Percentiles rank a stretch among this genome's conserved stretches.
Evolutionary conservation across 768 basidiomycete genomes (phyloP).

Genomic region (Rhizopogon sp.): DNA sequence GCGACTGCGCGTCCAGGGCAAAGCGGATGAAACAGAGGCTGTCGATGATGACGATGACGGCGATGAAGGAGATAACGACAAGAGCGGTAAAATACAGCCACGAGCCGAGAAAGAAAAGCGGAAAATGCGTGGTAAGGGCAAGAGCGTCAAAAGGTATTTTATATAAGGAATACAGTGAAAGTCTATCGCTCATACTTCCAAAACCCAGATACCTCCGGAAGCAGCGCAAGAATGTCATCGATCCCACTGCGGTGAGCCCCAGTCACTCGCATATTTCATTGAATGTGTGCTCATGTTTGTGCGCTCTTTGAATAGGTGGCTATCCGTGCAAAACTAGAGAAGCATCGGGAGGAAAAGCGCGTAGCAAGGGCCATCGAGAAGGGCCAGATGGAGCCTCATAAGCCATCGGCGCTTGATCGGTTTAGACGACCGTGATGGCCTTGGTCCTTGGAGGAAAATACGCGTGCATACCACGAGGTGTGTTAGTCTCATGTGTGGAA

Average conservation of each 20-base stretch:
- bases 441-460: background rate
- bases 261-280: background rate
- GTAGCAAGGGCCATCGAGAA: constrained; percentile 29
- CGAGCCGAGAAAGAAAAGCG: constrained; percentile 49
- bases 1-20: constrained; percentile 66
- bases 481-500: too few species aligned
- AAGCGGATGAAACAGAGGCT: constrained; percentile 64
- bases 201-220: constrained; percentile 64
- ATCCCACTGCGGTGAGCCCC: constrained; percentile 62
- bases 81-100: constrained; percentile 20
- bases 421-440: constrained; percentile 22
- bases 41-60: constrained; percentile 31
- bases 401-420: constrained; percentile 31
- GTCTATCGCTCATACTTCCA: background rate
- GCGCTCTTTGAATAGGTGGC: constrained; percentile 35
- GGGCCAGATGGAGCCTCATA: constrained; percentile 21
- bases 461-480: too few species aligned
- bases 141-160: constrained; percentile 70
- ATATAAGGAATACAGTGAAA: background rate
- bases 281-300: background rate
- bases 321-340: constrained; percentile 62
- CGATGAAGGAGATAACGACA: constrained; percentile 27
- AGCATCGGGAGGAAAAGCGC: constrained; percentile 44
- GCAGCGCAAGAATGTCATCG: constrained; percentile 93
- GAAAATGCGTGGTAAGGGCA: constrained; percentile 84